Evolutionary conservation across 495 filamentous ascomycete species (phyloP).

Genomic region (Hypoxylon intermedium): DNA sequence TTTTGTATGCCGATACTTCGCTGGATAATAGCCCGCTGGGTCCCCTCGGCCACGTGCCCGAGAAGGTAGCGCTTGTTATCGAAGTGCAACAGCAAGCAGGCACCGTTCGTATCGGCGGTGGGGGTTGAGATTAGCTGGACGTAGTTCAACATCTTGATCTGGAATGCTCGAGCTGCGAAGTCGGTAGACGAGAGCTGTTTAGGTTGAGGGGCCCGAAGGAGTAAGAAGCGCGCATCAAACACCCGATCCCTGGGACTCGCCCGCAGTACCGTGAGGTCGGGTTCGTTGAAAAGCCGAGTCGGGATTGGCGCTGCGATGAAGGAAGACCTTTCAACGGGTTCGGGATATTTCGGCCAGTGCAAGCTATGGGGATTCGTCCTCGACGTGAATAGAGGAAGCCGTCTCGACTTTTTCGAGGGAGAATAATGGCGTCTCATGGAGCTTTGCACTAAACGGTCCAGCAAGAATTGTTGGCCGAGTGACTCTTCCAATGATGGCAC

Average conservation of each 20-base stretch:
- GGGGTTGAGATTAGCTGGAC: conserved; percentile 80
- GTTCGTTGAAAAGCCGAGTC: conserved; percentile 1
- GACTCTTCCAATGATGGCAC: too few species aligned
- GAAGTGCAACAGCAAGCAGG: conserved; percentile 75
- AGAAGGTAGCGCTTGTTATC: conserved; percentile 86
- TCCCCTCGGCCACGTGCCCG: conserved; percentile 82
- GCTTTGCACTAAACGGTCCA: conserved; percentile 1
- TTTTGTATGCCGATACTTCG: conserved; percentile 65
- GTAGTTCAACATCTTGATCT: conserved; percentile 67
- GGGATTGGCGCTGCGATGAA: conserved; percentile 17
- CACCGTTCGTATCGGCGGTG: conserved; percentile 89
- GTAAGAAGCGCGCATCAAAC: conserved; percentile 1
- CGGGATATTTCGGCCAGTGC: background rate
- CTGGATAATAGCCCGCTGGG: conserved; percentile 77
- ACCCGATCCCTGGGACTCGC: background rate
- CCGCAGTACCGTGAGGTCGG: background rate
- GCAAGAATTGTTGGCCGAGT: too few species aligned
- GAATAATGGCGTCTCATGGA: conserved; percentile 8
- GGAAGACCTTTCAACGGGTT: background rate
- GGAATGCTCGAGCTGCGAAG: background rate
- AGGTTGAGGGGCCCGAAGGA: background rate
- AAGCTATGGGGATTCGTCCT: conserved; percentile 6
- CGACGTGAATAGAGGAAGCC: background rate
- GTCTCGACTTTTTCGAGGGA: background rate
- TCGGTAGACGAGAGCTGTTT: background rate